phyloP scores from a whole-genome alignment of 164 flowering plant genomes.

The Saururus chinensis region DNA sequence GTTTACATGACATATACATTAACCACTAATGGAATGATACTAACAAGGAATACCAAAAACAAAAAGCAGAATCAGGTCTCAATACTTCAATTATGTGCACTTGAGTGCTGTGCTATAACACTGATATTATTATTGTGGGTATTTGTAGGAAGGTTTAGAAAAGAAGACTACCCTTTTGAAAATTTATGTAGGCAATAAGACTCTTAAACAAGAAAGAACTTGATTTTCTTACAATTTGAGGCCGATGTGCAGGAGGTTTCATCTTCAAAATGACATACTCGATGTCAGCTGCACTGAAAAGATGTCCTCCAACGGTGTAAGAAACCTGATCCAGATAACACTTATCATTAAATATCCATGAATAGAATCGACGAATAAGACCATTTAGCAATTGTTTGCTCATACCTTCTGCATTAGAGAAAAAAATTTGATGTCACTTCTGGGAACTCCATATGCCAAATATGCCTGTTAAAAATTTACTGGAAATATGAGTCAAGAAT shows the following conservation, averaged over 20 bases:
- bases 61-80: too few relatives aligned
- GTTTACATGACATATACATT: too few relatives aligned
- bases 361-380: too few relatives aligned
- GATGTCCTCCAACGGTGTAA: constrained; percentile 35
- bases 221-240: constrained; percentile 30
- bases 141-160: background rate
- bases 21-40: too few relatives aligned
- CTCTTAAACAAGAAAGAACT: background rate
- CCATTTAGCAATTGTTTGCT: background rate
- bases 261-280: constrained; percentile 34
- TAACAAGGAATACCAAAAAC: too few relatives aligned
- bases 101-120: too few relatives aligned
- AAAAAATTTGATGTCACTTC: constrained; percentile 58
- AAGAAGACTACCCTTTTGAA: background rate
- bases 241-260: constrained; percentile 36
- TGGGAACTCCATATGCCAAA: constrained; percentile 78
- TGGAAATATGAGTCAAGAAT: background rate
- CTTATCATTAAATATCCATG: background rate
- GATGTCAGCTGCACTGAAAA: constrained; percentile 33
- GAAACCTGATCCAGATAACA: constrained; percentile 20
- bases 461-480: constrained; percentile 40
- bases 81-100: too few relatives aligned
- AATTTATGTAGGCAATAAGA: background rate
- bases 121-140: too few relatives aligned
- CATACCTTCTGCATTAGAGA: constrained; percentile 52